Percentiles rank a stretch among this genome's conserved stretches.
phyloP scores from a whole-genome alignment of 306 rosid genomes.

The Gastrolobium bilobum region DNA sequence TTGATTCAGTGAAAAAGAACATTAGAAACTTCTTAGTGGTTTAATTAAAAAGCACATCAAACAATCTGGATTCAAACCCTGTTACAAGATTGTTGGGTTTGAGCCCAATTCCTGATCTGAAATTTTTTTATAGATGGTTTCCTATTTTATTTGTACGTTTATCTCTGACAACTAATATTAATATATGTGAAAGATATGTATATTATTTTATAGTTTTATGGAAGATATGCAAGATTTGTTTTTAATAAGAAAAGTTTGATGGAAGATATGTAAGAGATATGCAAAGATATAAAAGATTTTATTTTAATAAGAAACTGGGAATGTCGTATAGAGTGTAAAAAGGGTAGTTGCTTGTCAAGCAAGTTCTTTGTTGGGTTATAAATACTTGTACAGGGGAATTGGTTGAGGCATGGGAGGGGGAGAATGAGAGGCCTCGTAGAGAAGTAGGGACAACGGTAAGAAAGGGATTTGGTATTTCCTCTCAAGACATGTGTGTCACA shows the following conservation, averaged over 20 bases:
- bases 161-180: background rate
- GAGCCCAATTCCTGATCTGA: background rate
- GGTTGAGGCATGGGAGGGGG: background rate
- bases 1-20: background rate
- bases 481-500: too few relatives aligned
- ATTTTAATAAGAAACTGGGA: too few relatives aligned
- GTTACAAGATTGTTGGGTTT: background rate
- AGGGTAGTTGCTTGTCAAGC: background rate
- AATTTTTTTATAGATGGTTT: background rate
- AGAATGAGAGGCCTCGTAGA: background rate
- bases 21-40: background rate
- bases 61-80: background rate
- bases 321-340: background rate
- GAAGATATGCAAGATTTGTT: background rate
- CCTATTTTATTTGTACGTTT: background rate
- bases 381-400: background rate
- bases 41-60: slow-evolving; percentile 10
- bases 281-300: background rate
- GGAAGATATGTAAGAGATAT: background rate
- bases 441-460: background rate
- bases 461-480: too few relatives aligned
- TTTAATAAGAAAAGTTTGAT: too few relatives aligned
- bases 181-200: background rate
- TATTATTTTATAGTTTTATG: background rate
- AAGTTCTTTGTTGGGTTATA: background rate